Evolutionary conservation across 352 stramenopile species (phyloP), one percentile per base, ranked within the genome.

Genomic region (Pythium utonaiense): DNA sequence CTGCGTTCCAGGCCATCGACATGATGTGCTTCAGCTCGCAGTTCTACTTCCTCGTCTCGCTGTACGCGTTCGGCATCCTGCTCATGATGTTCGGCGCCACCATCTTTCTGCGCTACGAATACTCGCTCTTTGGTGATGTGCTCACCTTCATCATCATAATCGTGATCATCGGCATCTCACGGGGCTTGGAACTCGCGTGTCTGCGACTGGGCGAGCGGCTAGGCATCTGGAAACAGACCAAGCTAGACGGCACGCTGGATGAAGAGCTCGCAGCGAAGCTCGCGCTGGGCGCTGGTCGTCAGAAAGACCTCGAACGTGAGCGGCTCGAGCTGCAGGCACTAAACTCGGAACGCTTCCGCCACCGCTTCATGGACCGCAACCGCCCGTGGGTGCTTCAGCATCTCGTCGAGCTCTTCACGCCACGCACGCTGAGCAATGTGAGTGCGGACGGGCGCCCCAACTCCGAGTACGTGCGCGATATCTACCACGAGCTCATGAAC

Each of bases 341-440:
- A 62, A 99, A 99, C 74, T 98, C 88, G 64, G 96, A 98, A 67
- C 75, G 90, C 14, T 99, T 99, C 70, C 82, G 96, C 12, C 94
- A 98, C 61, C 85, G 96, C 13, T 99, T 99, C 67, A 79, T 99
- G 33, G 95, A 99, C 45, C 89, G 95, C 45, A 99, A 99, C 72
- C 78, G 92, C 0, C 96, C 96, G 19, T 99, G 96, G 96, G 91
- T 99, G 25, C 67, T 99, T 16, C 93, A 98, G 61, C 96, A 99
- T 71, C 75, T 99, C 16, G 86, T 94, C 1, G 95, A 99, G 66
- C 75, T 99, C 19, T 91, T 99, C 51, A 99, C 96, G 25, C 95
- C 96, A 13, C 74, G 94, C 10, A 96, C 88, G 36, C 73, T 98
- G 33, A 72, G 95, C 51, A 70, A 77, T 3, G 60, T 66, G 0